Conservation (phyloP, 768 basidiomycete species). For the Panus rudis region DNA sequence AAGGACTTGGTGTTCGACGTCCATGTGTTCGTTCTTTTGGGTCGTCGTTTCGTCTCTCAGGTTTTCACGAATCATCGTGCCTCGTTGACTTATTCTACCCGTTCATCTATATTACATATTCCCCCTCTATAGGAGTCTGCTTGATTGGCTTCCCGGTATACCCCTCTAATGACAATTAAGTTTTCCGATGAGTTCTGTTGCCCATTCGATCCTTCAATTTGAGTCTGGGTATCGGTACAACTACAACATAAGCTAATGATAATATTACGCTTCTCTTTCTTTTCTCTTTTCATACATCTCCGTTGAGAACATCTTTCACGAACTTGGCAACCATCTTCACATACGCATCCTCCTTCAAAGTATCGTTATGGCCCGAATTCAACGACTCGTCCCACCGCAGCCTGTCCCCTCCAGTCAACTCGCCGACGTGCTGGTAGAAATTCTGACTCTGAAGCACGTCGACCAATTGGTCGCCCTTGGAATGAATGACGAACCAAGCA, state of each 20-base stretch:
- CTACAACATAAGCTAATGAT: background rate
- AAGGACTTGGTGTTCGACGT: too few relatives aligned
- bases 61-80: too few relatives aligned
- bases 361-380: conserved; percentile 43
- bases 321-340: conserved; percentile 39
- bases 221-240: too few relatives aligned
- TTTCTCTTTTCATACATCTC: conserved; percentile 3
- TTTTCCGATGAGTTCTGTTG: too few relatives aligned
- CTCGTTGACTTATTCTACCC: too few relatives aligned
- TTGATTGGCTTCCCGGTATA: too few relatives aligned
- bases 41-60: too few relatives aligned
- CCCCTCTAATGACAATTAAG: too few relatives aligned
- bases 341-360: conserved; percentile 39
- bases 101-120: too few relatives aligned
- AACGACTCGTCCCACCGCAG: conserved; percentile 16
- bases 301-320: conserved; percentile 15
- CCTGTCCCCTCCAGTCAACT: conserved; percentile 26
- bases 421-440: conserved; percentile 50
- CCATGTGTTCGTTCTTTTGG: too few relatives aligned
- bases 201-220: too few relatives aligned
- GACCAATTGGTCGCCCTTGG: conserved; percentile 62
- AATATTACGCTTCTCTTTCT: background rate
- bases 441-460: conserved; percentile 52
- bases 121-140: too few relatives aligned
- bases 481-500: conserved; percentile 71